These are phyloP conservation scores for Fusarium austroafricanum DNA, from an alignment of 2,329 filamentous ascomycete genomes.

Conservation along the genomic window DNA sequence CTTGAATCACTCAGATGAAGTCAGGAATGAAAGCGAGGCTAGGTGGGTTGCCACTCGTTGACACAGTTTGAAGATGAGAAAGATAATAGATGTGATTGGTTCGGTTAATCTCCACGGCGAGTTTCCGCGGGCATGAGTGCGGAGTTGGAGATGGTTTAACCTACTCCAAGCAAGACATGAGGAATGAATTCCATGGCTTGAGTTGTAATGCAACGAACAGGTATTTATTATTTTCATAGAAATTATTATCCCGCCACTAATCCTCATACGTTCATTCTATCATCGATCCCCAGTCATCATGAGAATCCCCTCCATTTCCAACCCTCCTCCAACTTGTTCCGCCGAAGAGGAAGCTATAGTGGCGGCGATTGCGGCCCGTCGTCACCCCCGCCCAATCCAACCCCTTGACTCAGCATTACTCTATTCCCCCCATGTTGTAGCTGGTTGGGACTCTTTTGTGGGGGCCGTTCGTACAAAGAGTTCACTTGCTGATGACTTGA, in stretches of 20 bases:
- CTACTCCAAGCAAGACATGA: too few relatives aligned
- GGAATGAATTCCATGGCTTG: too few relatives aligned
- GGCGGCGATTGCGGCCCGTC: not conserved
- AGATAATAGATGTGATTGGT: not conserved
- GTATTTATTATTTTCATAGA: not conserved
- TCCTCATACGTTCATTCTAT: too few relatives aligned
- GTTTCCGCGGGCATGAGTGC: not conserved
- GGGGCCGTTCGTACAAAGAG: not conserved
- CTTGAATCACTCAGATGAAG: not conserved
- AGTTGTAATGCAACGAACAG: too few relatives aligned
- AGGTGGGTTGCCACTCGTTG: too few relatives aligned
- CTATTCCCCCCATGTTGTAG: not conserved
- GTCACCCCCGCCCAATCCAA: not conserved
- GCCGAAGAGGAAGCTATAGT: not conserved
- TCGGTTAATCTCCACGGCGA: not conserved
- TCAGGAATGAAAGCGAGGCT: not conserved
- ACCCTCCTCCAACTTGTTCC: not conserved
- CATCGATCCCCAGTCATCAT: not conserved
- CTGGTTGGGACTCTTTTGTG: not conserved
- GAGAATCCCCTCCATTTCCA: not conserved
- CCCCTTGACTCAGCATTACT: slow-evolving; percentile 5
- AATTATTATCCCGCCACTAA: not conserved
- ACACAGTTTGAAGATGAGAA: too few relatives aligned
- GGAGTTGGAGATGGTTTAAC: not conserved
- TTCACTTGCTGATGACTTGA: not conserved